Base-by-base conservation (phyloP, 1,139 yeast genomes). In the Yamadazyma trypodendri region DNA sequence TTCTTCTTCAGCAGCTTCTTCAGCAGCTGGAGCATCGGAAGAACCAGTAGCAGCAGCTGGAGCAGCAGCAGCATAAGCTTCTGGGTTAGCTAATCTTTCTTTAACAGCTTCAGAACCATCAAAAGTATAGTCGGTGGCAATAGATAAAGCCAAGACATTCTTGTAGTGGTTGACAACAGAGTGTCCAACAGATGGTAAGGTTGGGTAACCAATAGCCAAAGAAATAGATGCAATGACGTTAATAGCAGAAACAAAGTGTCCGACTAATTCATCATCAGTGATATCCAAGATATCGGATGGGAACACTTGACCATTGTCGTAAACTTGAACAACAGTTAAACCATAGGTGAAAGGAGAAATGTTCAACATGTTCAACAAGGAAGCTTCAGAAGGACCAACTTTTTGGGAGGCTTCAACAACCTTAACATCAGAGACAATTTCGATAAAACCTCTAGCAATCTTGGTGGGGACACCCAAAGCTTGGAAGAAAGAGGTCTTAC, bases 361-460 rank as follows among this genome's bases (percentile, higher is more conserved):
- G 95, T 92, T 85, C 79, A 92, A 84, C 97, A 92, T 88, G 90
- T 92, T 92, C 74, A 92, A 85, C 77, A 92, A 82, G 60, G 97
- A 72, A 58, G 99, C 98, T 82, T 92, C 99, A 64, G 98, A 92
- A 61, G 95, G 96, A 80, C 99, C 99, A 64, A 92, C 98, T 77
- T 77, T 88, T 68, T 65, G 66, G 64, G 87, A 87, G 51, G 84
- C 80, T 54, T 75, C 81, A 65, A 90, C 96, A 68, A 92, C 96
- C 81, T 87, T 87, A 65, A 92, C 96, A 68, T 94, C 98, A 60
- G 86, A 76, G 72, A 88, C 90, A 76, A 92, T 92, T 79, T 92
- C 99, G 84, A 92, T 92, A 76, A 96, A 88, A 92, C 99, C 99
- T 86, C 99, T 90, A 76, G 96, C 94, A 89, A 92, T 92, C 94